Evolutionary conservation across 2,329 filamentous ascomycete genomes (phyloP), one percentile per base, ranked within the genome.

Genomic region (Arthrinium puccinioides): DNA sequence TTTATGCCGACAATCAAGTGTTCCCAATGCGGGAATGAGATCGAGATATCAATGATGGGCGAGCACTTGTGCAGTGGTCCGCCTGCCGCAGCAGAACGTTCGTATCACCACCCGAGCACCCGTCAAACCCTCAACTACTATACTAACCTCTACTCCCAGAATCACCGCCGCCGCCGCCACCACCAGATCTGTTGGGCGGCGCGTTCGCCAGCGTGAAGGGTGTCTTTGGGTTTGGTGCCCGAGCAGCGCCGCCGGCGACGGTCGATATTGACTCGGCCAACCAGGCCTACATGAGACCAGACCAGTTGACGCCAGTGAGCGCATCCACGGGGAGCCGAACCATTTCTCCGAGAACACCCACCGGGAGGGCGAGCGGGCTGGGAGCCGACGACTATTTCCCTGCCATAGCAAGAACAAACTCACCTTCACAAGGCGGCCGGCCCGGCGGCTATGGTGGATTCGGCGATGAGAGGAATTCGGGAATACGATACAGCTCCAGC

Each of bases 1-100:
- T 78, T 89, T 46, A 69, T 92, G 67, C 86, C 87, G 54, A 80
- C 80, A 18, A 85, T 94, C 63, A 94, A 90, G 70, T 94, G 87
- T 63, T 94, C 87, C 37, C 79, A 73, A 64, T 94, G 87, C 57
- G 76, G 79, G 27, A 61, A 67, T 27, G 77, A 89, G 52, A 85
- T 95, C 42, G 82, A 89, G 55, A 92, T 95, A 49, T 82, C 84
- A 27, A 69, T 81, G 59, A 84, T 95, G 82, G 87, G 86, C 44
- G 87, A 94, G 44, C 88, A 95, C 66, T 59, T 86, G 43, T 95
- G 88, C 60, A 59, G 60, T 31, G 64, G 59, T 41, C 42, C 59
- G 39, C 54, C 63, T 36, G 24, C 24, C 4, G 33, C 42, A 61
- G 63, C 65, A 52, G 71, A 73, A 52, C 57, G 74, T 57, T 44